Conservation (phyloP, 495 filamentous ascomycete species). For the Aspergillus olivimuriae region DNA sequence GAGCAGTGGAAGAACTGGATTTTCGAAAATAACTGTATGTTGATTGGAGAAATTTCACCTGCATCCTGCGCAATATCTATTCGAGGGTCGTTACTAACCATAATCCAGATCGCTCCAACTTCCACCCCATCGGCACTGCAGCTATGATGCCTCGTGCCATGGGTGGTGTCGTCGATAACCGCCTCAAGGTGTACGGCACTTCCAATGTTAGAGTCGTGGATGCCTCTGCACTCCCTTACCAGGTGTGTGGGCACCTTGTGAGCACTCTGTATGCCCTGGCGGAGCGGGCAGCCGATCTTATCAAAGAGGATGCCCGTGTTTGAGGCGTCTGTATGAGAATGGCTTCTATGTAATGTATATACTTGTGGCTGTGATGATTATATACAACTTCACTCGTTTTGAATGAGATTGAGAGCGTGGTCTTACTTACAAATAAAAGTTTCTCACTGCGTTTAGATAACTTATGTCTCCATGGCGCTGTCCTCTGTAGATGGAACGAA, state of each 20-base stretch:
- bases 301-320: conserved; percentile 27
- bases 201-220: conserved; percentile 50
- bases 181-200: conserved; percentile 38
- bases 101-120: conserved; percentile 28
- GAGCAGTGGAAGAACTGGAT: conserved; percentile 20
- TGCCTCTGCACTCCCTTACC: conserved; percentile 46
- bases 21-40: conserved; percentile 20
- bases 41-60: too few species aligned
- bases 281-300: conserved; percentile 48
- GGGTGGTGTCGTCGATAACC: conserved; percentile 43
- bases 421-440: too few species aligned
- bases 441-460: too few species aligned
- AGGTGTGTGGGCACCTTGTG: conserved; percentile 44
- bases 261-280: conserved; percentile 51
- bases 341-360: too few species aligned
- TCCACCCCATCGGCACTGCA: conserved; percentile 43
- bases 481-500: too few species aligned
- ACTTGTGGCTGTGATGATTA: too few species aligned
- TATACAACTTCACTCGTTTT: too few species aligned
- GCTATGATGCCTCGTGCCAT: conserved; percentile 50
- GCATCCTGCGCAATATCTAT: too few species aligned
- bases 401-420: too few species aligned
- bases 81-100: conserved; percentile 3
- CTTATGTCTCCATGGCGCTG: too few species aligned
- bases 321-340: too few species aligned